Evolutionary conservation across 805 yeast genomes (phyloP).

Genomic region (Pichia pseudocactophila): DNA sequence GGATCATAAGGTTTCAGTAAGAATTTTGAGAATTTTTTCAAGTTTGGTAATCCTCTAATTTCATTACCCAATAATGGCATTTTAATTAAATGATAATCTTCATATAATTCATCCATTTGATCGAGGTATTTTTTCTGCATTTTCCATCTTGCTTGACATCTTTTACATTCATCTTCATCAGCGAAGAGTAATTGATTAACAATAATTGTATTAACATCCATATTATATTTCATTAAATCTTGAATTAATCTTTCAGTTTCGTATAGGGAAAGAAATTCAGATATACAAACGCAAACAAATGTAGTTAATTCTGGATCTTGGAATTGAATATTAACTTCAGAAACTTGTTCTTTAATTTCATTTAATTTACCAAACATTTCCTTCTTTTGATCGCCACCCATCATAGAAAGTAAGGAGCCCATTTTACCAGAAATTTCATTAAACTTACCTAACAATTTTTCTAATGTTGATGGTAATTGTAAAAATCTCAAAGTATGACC

Average conservation of each 20-base stretch:
- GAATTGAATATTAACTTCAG: slow-evolving; percentile 88
- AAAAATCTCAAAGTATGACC: slow-evolving; percentile 95
- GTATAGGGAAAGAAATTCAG: slow-evolving; percentile 90
- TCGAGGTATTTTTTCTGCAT: slow-evolving; percentile 93
- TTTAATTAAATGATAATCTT: slow-evolving; percentile 92
- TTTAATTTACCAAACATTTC: slow-evolving; percentile 74
- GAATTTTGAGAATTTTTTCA: slow-evolving; percentile 75
- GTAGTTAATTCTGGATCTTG: slow-evolving; percentile 95
- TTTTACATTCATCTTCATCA: slow-evolving; percentile 71
- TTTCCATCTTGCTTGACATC: slow-evolving; percentile 88
- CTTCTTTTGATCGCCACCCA: slow-evolving; percentile 50
- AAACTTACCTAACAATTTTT: slow-evolving; percentile 78
- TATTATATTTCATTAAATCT: slow-evolving; percentile 86
- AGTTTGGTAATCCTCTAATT: slow-evolving; percentile 84
- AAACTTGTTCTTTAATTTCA: slow-evolving; percentile 71
- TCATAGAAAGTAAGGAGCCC: slow-evolving; percentile 87
- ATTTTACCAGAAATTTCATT: slow-evolving; percentile 77
- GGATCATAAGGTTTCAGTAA: slow-evolving; percentile 73
- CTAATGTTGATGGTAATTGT: slow-evolving; percentile 88
- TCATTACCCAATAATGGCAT: slow-evolving; percentile 94
- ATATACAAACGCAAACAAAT: slow-evolving; percentile 91
- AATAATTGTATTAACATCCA: slow-evolving; percentile 94
- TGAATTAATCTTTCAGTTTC: slow-evolving; percentile 98
- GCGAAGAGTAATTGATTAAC: slow-evolving; percentile 91
- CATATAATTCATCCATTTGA: slow-evolving; percentile 93